A percentile compares a stretch with the other conserved stretches of the same genome.
Evolutionary conservation across 2,329 filamentous ascomycete genomes (phyloP).

Genomic region (Beauveria rudraprayagi): DNA sequence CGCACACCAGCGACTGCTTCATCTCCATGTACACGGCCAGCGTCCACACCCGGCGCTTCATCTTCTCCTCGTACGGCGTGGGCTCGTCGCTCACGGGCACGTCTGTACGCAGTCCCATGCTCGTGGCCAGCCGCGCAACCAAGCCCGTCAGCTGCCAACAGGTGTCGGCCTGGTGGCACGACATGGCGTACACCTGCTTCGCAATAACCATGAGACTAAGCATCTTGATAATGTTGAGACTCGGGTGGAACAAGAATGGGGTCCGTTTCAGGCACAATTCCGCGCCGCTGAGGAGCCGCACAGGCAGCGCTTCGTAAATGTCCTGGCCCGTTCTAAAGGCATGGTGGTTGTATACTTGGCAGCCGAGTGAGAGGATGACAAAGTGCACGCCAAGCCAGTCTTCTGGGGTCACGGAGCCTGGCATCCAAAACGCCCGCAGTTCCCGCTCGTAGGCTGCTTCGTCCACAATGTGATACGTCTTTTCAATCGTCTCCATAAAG

Average conservation of each 20-base stretch:
- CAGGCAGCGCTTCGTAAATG: background rate
- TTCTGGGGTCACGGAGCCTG: background rate
- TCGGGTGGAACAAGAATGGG: constrained; percentile 8
- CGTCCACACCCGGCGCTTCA: constrained; percentile 5
- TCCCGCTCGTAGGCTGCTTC: background rate
- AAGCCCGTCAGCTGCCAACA: constrained; percentile 12
- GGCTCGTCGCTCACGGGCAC: background rate
- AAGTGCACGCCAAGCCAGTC: constrained; percentile 9
- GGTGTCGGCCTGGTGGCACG: constrained; percentile 10
- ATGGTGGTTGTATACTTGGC: constrained; percentile 5
- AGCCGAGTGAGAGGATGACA: constrained; percentile 7
- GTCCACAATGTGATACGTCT: constrained; percentile 4
- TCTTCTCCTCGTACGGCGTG: background rate
- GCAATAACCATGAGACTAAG: constrained; percentile 7
- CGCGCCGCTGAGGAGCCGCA: constrained; percentile 2
- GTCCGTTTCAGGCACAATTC: constrained; percentile 10
- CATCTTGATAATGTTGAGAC: constrained; percentile 5
- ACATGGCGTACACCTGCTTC: constrained; percentile 12
- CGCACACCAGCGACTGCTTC: constrained; percentile 9
- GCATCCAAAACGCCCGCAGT: constrained; percentile 6
- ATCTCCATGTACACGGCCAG: constrained; percentile 10
- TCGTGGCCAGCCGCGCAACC: background rate
- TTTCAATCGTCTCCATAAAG: constrained; percentile 9
- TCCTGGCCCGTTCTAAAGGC: background rate
- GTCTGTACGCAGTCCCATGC: constrained; percentile 3